A percentile compares a stretch with the other conserved stretches of the same genome.
phyloP scores from a whole-genome alignment of 495 filamentous ascomycete genomes.

The Amniculicola lignicola region DNA sequence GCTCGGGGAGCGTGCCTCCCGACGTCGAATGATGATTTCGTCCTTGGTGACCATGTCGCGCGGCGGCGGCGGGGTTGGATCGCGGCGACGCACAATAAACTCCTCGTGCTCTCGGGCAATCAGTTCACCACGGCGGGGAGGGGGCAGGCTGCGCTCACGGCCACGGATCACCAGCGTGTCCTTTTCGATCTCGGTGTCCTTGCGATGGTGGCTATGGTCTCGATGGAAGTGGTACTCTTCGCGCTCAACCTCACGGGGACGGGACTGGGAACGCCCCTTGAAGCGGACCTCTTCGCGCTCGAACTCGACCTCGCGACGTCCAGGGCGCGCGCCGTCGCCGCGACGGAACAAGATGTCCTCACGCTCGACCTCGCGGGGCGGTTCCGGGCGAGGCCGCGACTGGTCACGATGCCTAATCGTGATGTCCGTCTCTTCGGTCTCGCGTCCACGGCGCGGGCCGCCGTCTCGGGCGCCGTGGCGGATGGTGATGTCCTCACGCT shows the following conservation, averaged over 20 bases:
- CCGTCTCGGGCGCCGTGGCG: slow-evolving; percentile 32
- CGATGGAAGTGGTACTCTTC: slow-evolving; percentile 35
- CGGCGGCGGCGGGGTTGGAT: slow-evolving; percentile 35
- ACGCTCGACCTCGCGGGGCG: slow-evolving; percentile 31
- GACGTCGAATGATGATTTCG: slow-evolving; percentile 43
- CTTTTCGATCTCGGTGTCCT: slow-evolving; percentile 35
- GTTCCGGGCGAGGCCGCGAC: slow-evolving; percentile 11
- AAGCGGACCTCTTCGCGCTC: slow-evolving; percentile 39
- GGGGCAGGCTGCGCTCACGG: slow-evolving; percentile 33
- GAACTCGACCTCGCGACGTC: slow-evolving; percentile 28
- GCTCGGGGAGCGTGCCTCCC: slow-evolving; percentile 31
- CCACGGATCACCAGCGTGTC: slow-evolving; percentile 33
- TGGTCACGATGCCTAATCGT: slow-evolving; percentile 22
- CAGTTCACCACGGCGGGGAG: slow-evolving; percentile 31
- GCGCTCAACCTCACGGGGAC: slow-evolving; percentile 25
- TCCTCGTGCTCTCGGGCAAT: slow-evolving; percentile 42
- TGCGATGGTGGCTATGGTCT: slow-evolving; percentile 27
- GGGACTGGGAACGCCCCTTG: slow-evolving; percentile 14
- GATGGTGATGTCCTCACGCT: slow-evolving; percentile 43
- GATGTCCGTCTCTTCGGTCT: slow-evolving; percentile 38
- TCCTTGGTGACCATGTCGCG: slow-evolving; percentile 37
- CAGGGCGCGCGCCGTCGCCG: slow-evolving; percentile 25
- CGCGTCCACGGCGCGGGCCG: slow-evolving; percentile 31
- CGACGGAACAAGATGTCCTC: slow-evolving; percentile 37
- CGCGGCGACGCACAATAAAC: slow-evolving; percentile 38